A percentile compares a stretch with the other conserved stretches of the same genome.
phyloP scores from a whole-genome alignment of 192 early-diverging fungal genomes.

The Rhizoclosmatium globosum region DNA sequence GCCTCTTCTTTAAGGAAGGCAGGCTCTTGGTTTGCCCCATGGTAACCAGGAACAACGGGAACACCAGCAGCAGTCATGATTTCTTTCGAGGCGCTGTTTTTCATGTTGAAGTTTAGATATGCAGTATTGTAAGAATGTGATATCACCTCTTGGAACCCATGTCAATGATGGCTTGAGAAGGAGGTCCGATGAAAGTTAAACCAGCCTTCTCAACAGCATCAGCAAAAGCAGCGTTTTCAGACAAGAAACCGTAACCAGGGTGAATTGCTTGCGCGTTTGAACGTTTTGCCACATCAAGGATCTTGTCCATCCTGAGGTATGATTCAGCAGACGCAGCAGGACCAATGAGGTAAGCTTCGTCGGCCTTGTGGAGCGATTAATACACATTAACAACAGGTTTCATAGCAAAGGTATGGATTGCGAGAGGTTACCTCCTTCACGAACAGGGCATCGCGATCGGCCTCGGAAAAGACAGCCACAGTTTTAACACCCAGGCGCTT shows the following conservation, averaged over 20 bases:
- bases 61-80: slow-evolving; percentile 92
- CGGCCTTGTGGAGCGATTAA: slow-evolving; percentile 65
- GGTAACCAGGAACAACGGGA: slow-evolving; percentile 93
- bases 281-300: slow-evolving; percentile 77
- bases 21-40: slow-evolving; percentile 85
- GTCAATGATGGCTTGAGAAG: slow-evolving; percentile 82
- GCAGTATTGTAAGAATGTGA: neutral
- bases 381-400: neutral
- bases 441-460: slow-evolving; percentile 86
- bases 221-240: slow-evolving; percentile 93
- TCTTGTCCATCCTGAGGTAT: slow-evolving; percentile 83
- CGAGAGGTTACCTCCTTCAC: slow-evolving; percentile 68
- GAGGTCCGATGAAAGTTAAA: slow-evolving; percentile 91
- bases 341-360: slow-evolving; percentile 93
- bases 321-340: slow-evolving; percentile 80
- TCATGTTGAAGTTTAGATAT: neutral
- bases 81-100: slow-evolving; percentile 80
- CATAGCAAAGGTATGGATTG: neutral
- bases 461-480: slow-evolving; percentile 92
- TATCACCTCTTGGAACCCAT: slow-evolving; percentile 89
- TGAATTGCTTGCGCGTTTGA: slow-evolving; percentile 92
- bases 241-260: slow-evolving; percentile 97
- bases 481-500: slow-evolving; percentile 92
- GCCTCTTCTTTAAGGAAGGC: slow-evolving; percentile 77
- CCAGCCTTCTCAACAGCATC: slow-evolving; percentile 70